Conservation (phyloP, 148 eudicot genomes). For the Silene conica region DNA sequence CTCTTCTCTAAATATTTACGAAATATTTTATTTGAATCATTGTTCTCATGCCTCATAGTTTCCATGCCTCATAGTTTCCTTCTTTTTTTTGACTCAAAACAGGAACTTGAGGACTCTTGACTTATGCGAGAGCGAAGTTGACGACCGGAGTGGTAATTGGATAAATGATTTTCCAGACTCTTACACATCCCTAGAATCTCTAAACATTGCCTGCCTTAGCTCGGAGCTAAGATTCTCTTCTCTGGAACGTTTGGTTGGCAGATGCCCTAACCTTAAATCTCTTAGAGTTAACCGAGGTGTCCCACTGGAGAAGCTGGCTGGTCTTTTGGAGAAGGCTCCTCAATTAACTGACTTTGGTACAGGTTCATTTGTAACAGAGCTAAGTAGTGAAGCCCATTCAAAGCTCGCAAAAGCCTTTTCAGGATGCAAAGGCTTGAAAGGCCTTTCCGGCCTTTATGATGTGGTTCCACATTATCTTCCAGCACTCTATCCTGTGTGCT, state of each 20-base stretch:
- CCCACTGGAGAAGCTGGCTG: constrained; percentile 68
- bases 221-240: constrained; percentile 76
- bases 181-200: constrained; percentile 69
- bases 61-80: not conserved
- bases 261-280: constrained; percentile 66
- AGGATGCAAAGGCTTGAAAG: constrained; percentile 60
- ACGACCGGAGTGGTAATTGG: constrained; percentile 87
- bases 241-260: constrained; percentile 68
- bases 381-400: constrained; percentile 51
- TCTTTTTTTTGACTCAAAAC: constrained; percentile 2
- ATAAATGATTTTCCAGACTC: constrained; percentile 77
- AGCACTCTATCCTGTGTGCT: constrained; percentile 62
- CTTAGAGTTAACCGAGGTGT: constrained; percentile 81
- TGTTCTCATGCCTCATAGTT: constrained; percentile 11
- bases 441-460: constrained; percentile 86
- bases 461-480: constrained; percentile 77
- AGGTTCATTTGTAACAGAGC: constrained; percentile 63
- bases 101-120: constrained; percentile 81
- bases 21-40: not conserved
- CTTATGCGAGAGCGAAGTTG: constrained; percentile 87
- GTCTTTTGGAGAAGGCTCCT: constrained; percentile 63
- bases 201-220: constrained; percentile 69
- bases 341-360: constrained; percentile 81
- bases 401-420: constrained; percentile 55
- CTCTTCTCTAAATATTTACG: not conserved